phyloP scores from a whole-genome alignment of 164 flowering plant genomes.

The Litsea cubeba region DNA sequence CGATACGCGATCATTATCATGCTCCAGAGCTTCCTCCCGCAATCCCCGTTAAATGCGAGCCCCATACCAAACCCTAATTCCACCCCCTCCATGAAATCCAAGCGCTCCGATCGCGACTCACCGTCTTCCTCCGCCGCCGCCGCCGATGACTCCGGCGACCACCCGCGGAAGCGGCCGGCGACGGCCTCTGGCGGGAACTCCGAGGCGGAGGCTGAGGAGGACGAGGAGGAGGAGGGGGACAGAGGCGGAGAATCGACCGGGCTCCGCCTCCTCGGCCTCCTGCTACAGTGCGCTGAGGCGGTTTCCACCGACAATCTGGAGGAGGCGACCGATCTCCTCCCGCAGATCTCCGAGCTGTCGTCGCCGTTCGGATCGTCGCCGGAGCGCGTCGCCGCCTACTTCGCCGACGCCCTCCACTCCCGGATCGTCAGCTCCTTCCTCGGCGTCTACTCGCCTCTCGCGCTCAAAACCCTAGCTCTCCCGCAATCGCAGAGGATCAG shows the following conservation, averaged over 20 bases:
- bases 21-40: conserved; percentile 39
- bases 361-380: conserved; percentile 87
- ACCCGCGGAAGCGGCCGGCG: neutral
- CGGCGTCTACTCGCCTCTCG: conserved; percentile 46
- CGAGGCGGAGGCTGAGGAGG: conserved; percentile 11
- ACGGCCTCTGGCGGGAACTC: conserved; percentile 10
- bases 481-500: conserved; percentile 42
- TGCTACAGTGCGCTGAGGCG: conserved; percentile 85
- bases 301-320: conserved; percentile 63
- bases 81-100: conserved; percentile 32
- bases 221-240: conserved; percentile 7
- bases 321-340: conserved; percentile 62
- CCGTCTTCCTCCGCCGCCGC: conserved; percentile 11
- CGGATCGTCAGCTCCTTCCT: conserved; percentile 56
- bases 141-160: conserved; percentile 17
- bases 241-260: conserved; percentile 26
- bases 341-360: conserved; percentile 65
- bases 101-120: conserved; percentile 25
- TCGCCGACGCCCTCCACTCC: conserved; percentile 68
- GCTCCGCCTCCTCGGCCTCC: conserved; percentile 52
- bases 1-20: conserved; percentile 16
- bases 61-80: conserved; percentile 6
- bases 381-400: conserved; percentile 83
- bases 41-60: conserved; percentile 9
- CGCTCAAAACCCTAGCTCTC: conserved; percentile 25